These are phyloP conservation scores for Lecanoromycetidae sp. DNA, from an alignment of 2,329 filamentous ascomycete species.

Conservation along the genomic window DNA sequence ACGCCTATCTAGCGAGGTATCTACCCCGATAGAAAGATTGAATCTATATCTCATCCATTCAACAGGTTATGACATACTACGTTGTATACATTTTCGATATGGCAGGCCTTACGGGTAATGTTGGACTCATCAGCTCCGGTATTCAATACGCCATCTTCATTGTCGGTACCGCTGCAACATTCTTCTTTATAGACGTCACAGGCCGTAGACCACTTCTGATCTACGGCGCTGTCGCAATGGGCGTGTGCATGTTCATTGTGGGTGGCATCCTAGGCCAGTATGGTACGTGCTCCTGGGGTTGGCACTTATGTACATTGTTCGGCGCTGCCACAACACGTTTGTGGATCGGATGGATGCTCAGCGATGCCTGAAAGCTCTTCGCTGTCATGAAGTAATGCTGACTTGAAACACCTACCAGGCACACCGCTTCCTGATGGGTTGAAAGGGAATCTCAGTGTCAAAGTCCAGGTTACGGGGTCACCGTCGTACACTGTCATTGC, in stretches of 20 bases:
- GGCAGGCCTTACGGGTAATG: slow-evolving; percentile 27
- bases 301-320: no score
- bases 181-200: slow-evolving; percentile 19
- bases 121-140: slow-evolving; percentile 25
- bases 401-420: no score
- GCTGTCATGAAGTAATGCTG: no score
- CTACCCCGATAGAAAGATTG: no score
- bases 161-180: slow-evolving; percentile 20
- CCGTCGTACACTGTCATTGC: slow-evolving; percentile 52
- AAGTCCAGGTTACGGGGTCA: slow-evolving; percentile 40
- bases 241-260: slow-evolving; percentile 26
- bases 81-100: slow-evolving; percentile 31
- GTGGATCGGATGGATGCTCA: no score
- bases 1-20: slow-evolving; percentile 1
- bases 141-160: slow-evolving; percentile 27
- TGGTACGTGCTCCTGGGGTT: slow-evolving; percentile 29
- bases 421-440: slow-evolving; percentile 37
- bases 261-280: slow-evolving; percentile 33
- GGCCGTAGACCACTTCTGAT: slow-evolving; percentile 18
- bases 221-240: slow-evolving; percentile 18
- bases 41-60: slow-evolving; percentile 9
- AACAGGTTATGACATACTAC: slow-evolving; percentile 26
- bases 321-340: no score
- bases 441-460: slow-evolving; percentile 38
- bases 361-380: no score